Percentiles rank a stretch among this genome's conserved stretches.
These are phyloP conservation scores for Ophiostoma sp. DNA, from an alignment of 2,329 filamentous ascomycete genomes.

Conservation along the genomic window DNA sequence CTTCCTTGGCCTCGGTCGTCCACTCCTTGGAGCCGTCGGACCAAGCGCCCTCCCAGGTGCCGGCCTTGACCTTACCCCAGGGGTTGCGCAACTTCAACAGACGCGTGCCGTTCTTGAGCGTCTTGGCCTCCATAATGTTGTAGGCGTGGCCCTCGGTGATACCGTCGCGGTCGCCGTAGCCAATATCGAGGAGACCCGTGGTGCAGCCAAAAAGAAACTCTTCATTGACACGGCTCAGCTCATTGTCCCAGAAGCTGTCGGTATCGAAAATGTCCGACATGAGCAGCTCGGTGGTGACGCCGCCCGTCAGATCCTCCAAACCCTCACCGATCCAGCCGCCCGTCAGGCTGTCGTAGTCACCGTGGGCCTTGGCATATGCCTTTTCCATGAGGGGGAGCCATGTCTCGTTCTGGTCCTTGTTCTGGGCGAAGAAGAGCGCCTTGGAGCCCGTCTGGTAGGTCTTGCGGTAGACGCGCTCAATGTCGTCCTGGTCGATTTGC, in stretches of 20 bases:
- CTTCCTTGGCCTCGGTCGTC: conserved; percentile 75
- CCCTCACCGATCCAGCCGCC: conserved; percentile 67
- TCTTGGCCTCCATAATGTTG: conserved; percentile 55
- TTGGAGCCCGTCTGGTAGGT: conserved; percentile 73
- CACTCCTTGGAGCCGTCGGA: conserved; percentile 79
- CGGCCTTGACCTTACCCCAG: conserved; percentile 74
- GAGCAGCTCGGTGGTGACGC: conserved; percentile 66
- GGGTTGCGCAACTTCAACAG: conserved; percentile 69
- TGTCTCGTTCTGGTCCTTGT: conserved; percentile 72
- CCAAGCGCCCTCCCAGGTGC: conserved; percentile 81
- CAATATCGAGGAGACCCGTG: conserved; percentile 51
- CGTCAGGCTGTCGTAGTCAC: conserved; percentile 73
- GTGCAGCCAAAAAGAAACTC: conserved; percentile 70
- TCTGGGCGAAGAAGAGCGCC: conserved; percentile 75
- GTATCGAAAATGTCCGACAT: conserved; percentile 71
- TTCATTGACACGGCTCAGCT: conserved; percentile 74
- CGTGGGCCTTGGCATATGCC: conserved; percentile 78
- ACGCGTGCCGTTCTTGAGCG: conserved; percentile 60
- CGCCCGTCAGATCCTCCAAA: conserved; percentile 62
- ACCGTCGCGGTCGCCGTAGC: conserved; percentile 53
- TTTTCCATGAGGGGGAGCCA: conserved; percentile 80
- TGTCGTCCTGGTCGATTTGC: conserved; percentile 71
- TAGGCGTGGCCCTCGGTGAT: conserved; percentile 62
- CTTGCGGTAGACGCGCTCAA: conserved; percentile 62
- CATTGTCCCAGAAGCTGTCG: conserved; percentile 75